Conservation (phyloP, 179 eudicot species). For the Actinidia arguta region DNA sequence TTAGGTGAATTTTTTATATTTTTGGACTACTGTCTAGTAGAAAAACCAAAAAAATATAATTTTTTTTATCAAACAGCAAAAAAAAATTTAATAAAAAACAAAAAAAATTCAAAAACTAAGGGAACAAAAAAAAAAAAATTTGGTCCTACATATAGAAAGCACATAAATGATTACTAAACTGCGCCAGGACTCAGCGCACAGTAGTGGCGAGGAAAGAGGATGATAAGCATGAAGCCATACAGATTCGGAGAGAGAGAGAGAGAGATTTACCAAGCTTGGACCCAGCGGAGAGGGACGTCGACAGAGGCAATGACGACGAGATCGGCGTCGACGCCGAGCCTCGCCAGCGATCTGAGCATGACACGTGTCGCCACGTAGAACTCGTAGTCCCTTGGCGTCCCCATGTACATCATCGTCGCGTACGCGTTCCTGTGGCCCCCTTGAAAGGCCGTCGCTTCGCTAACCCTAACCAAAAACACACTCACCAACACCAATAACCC, state of each 20-base stretch:
- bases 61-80: too few relatives aligned
- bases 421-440: constrained; percentile 62
- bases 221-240: background rate
- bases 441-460: constrained; percentile 8
- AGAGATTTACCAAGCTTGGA: constrained; percentile 61
- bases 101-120: too few relatives aligned
- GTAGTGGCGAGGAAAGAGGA: background rate
- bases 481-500: background rate
- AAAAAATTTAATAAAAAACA: too few relatives aligned
- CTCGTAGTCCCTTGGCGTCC: constrained; percentile 98
- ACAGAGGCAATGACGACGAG: constrained; percentile 36
- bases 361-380: constrained; percentile 92
- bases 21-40: too few relatives aligned
- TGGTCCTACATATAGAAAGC: too few relatives aligned
- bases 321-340: constrained; percentile 77
- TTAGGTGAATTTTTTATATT: too few relatives aligned
- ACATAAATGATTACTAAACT: too few relatives aligned
- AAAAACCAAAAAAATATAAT: too few relatives aligned
- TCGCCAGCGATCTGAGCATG: constrained; percentile 69
- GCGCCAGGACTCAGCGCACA: background rate
- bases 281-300: constrained; percentile 70
- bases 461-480: background rate
- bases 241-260: background rate
- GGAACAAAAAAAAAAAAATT: too few relatives aligned
- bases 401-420: constrained; percentile 98